phyloP scores from a whole-genome alignment of 2,329 filamentous ascomycete species.

The Penicillium decumbens region DNA sequence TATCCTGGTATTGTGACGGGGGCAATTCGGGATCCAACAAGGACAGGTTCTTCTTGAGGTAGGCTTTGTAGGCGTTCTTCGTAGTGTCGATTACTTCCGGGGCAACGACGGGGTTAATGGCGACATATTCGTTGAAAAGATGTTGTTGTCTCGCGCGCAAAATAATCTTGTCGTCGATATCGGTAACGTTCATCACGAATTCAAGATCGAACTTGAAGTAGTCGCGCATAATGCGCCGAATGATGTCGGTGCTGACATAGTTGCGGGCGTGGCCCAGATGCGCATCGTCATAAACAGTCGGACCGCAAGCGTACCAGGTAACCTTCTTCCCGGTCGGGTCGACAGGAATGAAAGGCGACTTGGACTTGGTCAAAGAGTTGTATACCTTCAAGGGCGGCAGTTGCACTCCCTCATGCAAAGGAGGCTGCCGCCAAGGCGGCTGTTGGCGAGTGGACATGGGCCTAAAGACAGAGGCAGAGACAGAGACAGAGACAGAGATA shows the following conservation, averaged over 20 bases:
- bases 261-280: conserved; percentile 82
- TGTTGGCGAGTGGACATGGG: conserved; percentile 39
- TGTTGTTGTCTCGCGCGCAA: conserved; percentile 69
- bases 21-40: conserved; percentile 44
- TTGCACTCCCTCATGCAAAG: conserved; percentile 28
- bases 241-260: conserved; percentile 86
- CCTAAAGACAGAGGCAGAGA: conserved; percentile 13
- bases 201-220: conserved; percentile 79
- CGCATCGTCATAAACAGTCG: conserved; percentile 77
- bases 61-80: conserved; percentile 51
- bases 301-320: conserved; percentile 85
- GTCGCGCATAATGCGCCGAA: conserved; percentile 73
- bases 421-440: conserved; percentile 44
- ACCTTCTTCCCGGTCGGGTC: conserved; percentile 64
- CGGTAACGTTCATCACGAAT: conserved; percentile 92
- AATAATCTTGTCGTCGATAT: conserved; percentile 72
- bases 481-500: background rate
- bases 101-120: conserved; percentile 43
- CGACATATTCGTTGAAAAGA: conserved; percentile 66
- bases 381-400: conserved; percentile 65
- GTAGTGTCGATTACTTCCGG: conserved; percentile 48
- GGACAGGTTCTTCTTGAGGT: conserved; percentile 64
- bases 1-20: conserved; percentile 46
- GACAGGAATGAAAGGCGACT: conserved; percentile 69
- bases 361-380: conserved; percentile 72